Conservation (phyloP, 495 filamentous ascomycete species). For the Aspergillus taichungensis region DNA sequence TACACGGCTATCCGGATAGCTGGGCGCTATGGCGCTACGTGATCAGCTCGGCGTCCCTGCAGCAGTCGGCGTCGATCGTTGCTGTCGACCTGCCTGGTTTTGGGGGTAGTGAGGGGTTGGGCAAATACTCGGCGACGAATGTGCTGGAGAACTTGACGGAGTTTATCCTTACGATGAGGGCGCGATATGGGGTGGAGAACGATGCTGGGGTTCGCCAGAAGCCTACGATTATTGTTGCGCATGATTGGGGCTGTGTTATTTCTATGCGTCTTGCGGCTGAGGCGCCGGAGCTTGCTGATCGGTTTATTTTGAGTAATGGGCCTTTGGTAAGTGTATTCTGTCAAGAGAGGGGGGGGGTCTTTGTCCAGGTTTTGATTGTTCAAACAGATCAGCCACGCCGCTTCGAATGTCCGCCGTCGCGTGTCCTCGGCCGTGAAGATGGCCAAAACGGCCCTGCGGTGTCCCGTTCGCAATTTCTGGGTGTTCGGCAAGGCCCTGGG, state of each 20-base stretch:
- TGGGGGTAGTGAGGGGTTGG: constrained; percentile 42
- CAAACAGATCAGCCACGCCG: constrained; percentile 18
- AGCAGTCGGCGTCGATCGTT: constrained; percentile 29
- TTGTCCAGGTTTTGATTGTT: constrained; percentile 2
- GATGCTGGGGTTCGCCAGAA: constrained; percentile 18
- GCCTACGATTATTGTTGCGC: constrained; percentile 39
- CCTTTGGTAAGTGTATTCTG: constrained; percentile 33
- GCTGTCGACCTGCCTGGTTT: constrained; percentile 49
- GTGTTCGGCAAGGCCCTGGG: constrained; percentile 32
- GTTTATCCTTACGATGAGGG: constrained; percentile 39
- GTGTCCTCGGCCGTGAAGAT: constrained; percentile 36
- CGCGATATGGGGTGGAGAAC: constrained; percentile 34
- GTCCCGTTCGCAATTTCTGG: constrained; percentile 30
- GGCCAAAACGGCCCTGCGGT: constrained; percentile 32
- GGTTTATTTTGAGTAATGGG: constrained; percentile 43
- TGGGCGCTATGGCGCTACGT: constrained; percentile 44
- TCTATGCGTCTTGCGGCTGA: constrained; percentile 45
- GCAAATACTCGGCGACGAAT: constrained; percentile 36
- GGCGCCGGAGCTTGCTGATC: constrained; percentile 43
- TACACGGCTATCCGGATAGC: constrained; percentile 53
- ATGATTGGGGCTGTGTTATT: constrained; percentile 50
- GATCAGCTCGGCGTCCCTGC: constrained; percentile 22
- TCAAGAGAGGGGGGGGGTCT: background rate
- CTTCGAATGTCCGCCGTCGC: constrained; percentile 24
- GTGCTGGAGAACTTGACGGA: constrained; percentile 43